phyloP scores from a whole-genome alignment of 805 yeast genomes.

The Kodamaea fukazawae region DNA sequence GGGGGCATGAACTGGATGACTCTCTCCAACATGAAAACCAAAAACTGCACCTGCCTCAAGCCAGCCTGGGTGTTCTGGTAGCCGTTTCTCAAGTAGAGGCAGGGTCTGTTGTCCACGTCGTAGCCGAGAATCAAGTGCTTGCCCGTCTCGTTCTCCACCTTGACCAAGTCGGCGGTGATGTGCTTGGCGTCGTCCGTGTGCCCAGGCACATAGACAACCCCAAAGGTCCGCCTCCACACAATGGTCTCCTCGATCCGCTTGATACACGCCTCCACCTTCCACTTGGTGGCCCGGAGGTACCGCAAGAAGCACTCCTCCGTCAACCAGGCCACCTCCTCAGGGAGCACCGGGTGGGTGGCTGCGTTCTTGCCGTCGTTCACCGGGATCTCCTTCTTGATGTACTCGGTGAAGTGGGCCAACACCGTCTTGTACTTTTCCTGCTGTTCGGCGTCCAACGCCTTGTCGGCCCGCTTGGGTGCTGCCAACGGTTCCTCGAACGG shows the following conservation, averaged over 20 bases:
- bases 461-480: slow-evolving; percentile 30
- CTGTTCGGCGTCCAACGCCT: slow-evolving; percentile 52
- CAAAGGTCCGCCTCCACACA: slow-evolving; percentile 57
- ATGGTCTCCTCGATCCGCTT: slow-evolving; percentile 46
- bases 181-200: slow-evolving; percentile 24
- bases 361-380: slow-evolving; percentile 38
- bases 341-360: slow-evolving; percentile 22
- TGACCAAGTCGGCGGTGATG: slow-evolving; percentile 42
- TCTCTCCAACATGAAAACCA: slow-evolving; percentile 56
- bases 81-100: slow-evolving; percentile 52
- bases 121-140: slow-evolving; percentile 54
- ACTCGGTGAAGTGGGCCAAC: slow-evolving; percentile 52
- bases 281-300: slow-evolving; percentile 51
- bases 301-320: slow-evolving; percentile 53
- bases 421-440: slow-evolving; percentile 60
- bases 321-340: slow-evolving; percentile 42
- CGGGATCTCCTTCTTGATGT: slow-evolving; percentile 7
- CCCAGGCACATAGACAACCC: slow-evolving; percentile 32
- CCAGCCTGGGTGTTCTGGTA: slow-evolving; percentile 54
- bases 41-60: slow-evolving; percentile 52
- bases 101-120: slow-evolving; percentile 52
- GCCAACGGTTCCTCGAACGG: slow-evolving; percentile 40
- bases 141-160: slow-evolving; percentile 51
- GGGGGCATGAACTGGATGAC: slow-evolving; percentile 55
- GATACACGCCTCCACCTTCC: slow-evolving; percentile 45